A percentile compares a stretch with the other conserved stretches of the same genome.
phyloP scores from a whole-genome alignment of 495 filamentous ascomycete species.

The Tuber umbilicatum region DNA sequence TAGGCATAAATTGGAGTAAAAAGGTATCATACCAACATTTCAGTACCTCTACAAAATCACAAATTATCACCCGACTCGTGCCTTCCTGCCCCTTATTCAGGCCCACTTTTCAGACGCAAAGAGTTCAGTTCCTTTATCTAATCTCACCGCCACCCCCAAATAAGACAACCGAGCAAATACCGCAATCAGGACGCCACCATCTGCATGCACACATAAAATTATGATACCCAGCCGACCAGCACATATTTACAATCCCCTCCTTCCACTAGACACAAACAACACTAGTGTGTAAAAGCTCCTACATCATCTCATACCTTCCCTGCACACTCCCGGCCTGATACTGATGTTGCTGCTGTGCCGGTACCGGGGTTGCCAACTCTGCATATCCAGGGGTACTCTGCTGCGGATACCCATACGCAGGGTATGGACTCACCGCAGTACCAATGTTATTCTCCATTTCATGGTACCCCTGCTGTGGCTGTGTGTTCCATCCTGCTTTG shows the following conservation, averaged over 20 bases:
- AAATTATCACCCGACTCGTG: neutral
- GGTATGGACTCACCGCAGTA: constrained; percentile 18
- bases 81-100: neutral
- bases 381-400: constrained; percentile 16
- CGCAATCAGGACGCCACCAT: neutral
- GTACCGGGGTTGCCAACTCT: constrained; percentile 15
- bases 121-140: neutral
- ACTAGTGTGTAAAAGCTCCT: neutral
- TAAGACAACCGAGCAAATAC: neutral
- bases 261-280: neutral
- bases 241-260: neutral
- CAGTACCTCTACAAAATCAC: neutral
- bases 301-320: constrained; percentile 31
- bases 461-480: constrained; percentile 21
- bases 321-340: constrained; percentile 12
- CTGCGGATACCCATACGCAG: constrained; percentile 13
- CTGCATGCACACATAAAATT: constrained; percentile 1
- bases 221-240: neutral
- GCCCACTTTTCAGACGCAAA: neutral
- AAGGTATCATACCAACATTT: neutral
- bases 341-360: constrained; percentile 16
- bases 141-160: neutral
- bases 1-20: neutral
- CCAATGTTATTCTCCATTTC: constrained; percentile 29
- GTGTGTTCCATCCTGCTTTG: constrained; percentile 23